A percentile compares a stretch with the other conserved stretches of the same genome.
phyloP scores from a whole-genome alignment of 352 stramenopile genomes.

The Pythium apleroticum region DNA sequence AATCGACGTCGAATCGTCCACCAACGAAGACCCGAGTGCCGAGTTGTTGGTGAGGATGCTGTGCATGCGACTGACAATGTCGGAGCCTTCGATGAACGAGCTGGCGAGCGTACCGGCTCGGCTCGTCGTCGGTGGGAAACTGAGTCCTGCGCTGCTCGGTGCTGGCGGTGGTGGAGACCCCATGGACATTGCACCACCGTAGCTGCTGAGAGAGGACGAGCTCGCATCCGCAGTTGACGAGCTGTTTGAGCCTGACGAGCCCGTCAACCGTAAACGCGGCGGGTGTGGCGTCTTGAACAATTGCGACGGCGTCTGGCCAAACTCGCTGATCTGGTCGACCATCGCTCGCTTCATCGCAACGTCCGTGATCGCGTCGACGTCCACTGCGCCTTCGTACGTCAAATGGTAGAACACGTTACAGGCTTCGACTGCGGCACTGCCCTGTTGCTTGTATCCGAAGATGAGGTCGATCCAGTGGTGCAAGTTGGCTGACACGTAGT shows the following conservation, averaged over 20 bases:
- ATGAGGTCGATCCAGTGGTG: constrained; percentile 99
- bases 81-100: constrained; percentile 68
- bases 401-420: constrained; percentile 99
- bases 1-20: constrained; percentile 34
- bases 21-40: constrained; percentile 17
- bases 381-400: constrained; percentile 97
- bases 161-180: constrained; percentile 8
- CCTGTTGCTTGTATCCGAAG: constrained; percentile 97
- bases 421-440: constrained; percentile 88
- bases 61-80: constrained; percentile 69
- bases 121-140: constrained; percentile 19
- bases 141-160: constrained; percentile 13
- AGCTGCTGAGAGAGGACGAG: background rate
- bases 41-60: constrained; percentile 55
- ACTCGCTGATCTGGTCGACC: constrained; percentile 97
- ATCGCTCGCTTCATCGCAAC: constrained; percentile 72
- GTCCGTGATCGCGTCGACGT: constrained; percentile 89
- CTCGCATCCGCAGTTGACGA: background rate
- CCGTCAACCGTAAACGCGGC: constrained; percentile 24
- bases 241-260: background rate
- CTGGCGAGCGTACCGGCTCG: constrained; percentile 36
- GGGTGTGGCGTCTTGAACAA: constrained; percentile 87
- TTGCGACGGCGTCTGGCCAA: constrained; percentile 97
- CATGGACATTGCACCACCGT: constrained; percentile 1
- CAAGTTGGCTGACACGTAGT: constrained; percentile 94